A percentile compares a stretch with the other conserved stretches of the same genome.
Evolutionary conservation across 2,329 filamentous ascomycete species (phyloP).

Genomic region (Colletotrichum tanaceti): DNA sequence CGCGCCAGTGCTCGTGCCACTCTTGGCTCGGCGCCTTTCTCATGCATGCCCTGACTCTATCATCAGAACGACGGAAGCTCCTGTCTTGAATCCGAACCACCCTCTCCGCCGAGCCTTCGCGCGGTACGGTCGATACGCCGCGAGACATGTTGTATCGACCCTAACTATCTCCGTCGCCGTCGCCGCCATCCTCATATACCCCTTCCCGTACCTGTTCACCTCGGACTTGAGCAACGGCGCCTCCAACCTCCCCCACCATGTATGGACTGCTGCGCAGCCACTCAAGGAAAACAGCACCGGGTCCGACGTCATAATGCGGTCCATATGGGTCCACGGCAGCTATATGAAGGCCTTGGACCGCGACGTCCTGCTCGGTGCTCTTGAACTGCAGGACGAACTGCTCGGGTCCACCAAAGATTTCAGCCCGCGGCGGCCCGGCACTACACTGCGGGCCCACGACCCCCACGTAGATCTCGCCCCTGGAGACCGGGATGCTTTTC

Average conservation of each 20-base stretch:
- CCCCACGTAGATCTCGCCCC: slow-evolving; percentile 53
- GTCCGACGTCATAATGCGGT: slow-evolving; percentile 83
- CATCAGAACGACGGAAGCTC: slow-evolving; percentile 78
- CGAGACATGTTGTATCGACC: slow-evolving; percentile 79
- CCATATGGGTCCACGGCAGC: slow-evolving; percentile 83
- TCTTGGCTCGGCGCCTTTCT: slow-evolving; percentile 17
- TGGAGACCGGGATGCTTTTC: slow-evolving; percentile 64
- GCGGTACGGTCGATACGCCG: slow-evolving; percentile 76
- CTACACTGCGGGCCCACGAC: slow-evolving; percentile 45
- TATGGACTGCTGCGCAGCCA: slow-evolving; percentile 81
- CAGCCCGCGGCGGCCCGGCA: slow-evolving; percentile 53
- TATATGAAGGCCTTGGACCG: slow-evolving; percentile 81
- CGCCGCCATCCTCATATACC: slow-evolving; percentile 77
- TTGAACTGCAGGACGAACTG: slow-evolving; percentile 77
- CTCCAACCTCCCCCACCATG: slow-evolving; percentile 80
- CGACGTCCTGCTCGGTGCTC: slow-evolving; percentile 72
- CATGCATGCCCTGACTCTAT: slow-evolving; percentile 31
- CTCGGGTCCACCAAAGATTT: slow-evolving; percentile 71
- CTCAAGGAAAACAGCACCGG: slow-evolving; percentile 63
- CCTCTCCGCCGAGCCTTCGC: slow-evolving; percentile 73
- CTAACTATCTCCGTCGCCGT: slow-evolving; percentile 79
- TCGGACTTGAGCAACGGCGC: slow-evolving; percentile 77
- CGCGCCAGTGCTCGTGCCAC: not conserved
- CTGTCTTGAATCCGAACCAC: slow-evolving; percentile 71
- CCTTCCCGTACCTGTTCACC: slow-evolving; percentile 79